These are phyloP conservation scores for Porphyra umbilicalis DNA, from an alignment of 31 red algal genomes.

Conservation along the genomic window DNA sequence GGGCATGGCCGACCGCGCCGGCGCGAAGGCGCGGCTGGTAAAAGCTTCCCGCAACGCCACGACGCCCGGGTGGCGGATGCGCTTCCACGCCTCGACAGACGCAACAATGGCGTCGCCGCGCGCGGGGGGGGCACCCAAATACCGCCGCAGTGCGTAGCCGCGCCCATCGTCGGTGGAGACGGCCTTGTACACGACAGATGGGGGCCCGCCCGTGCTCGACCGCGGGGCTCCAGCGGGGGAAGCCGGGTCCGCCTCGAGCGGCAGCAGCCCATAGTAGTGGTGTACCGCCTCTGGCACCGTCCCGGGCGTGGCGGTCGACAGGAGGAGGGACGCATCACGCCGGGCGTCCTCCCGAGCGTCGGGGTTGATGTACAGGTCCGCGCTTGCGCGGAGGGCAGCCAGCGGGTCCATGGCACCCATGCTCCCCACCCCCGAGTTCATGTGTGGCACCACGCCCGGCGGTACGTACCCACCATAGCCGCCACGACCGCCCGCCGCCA, in stretches of 20 bases:
- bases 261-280: conserved; percentile 47
- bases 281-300: conserved; percentile 34
- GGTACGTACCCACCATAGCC: not conserved
- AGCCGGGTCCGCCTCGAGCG: conserved; percentile 33
- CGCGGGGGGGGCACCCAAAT: conserved; percentile 41
- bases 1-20: not conserved
- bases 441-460: not conserved
- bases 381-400: not conserved
- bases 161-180: conserved; percentile 49
- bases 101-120: conserved; percentile 54
- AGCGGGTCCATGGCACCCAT: not conserved
- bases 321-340: conserved; percentile 27
- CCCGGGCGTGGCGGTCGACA: conserved; percentile 24
- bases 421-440: not conserved
- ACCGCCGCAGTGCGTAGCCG: conserved; percentile 36
- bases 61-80: conserved; percentile 47
- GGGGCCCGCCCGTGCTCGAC: conserved; percentile 11
- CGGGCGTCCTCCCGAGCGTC: conserved; percentile 41
- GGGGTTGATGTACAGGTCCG: conserved; percentile 45
- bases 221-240: conserved; percentile 13
- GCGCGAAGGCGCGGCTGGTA: conserved; percentile 51
- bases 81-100: conserved; percentile 42
- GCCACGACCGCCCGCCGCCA: not conserved
- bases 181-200: conserved; percentile 47
- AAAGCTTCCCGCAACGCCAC: conserved; percentile 54